Evolutionary conservation across 1,139 yeast genomes (phyloP), one percentile per base, ranked within the genome.

Genomic region (Taiozyma sp.): DNA sequence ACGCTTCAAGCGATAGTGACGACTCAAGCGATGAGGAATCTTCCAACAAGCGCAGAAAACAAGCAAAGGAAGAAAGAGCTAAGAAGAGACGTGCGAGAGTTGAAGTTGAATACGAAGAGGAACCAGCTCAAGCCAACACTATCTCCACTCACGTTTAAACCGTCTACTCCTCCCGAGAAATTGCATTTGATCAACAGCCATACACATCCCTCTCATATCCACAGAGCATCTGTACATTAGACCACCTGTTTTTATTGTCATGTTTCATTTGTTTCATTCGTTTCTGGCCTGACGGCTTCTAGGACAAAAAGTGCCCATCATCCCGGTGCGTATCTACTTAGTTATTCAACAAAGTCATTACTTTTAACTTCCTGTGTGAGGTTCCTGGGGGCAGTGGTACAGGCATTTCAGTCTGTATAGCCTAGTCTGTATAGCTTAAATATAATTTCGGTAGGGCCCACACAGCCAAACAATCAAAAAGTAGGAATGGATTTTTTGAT

Each of bases 51-150:
- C 72, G 71, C 61, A 65, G 70, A 54, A 64, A 68, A 52, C 63
- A 69, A 46, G 70, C 70, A 14, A 70, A 70, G 55, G 70, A 71
- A 48, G 64, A 70, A 51, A 66, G 70, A 55, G 69, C 74, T 58
- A 71, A 70, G 59, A 82, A 77, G 69, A 78, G 82, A 71, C 83
- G 87, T 68, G 87, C 96, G 48, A 81, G 87, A 70, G 83, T 89
- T 46, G 96, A 89, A 68, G 84, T 87, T 50, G 93, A 86, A 68
- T 86, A 88, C 66, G 96, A 89, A 70, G 84, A 87, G 62, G 96
- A 87, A 67, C 76, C 74, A 52, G 80, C 53, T 34, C 59, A 56
- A 46, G 44, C 55, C 32, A 52, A 53, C 43, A 30, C 63, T 2
- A 42, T 61, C 3, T 34, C 58, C 16, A 45, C 57, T n/a, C 48